Evolutionary conservation across 129 eudicot species (phyloP).

Genomic region (Artemisia tridentata): DNA sequence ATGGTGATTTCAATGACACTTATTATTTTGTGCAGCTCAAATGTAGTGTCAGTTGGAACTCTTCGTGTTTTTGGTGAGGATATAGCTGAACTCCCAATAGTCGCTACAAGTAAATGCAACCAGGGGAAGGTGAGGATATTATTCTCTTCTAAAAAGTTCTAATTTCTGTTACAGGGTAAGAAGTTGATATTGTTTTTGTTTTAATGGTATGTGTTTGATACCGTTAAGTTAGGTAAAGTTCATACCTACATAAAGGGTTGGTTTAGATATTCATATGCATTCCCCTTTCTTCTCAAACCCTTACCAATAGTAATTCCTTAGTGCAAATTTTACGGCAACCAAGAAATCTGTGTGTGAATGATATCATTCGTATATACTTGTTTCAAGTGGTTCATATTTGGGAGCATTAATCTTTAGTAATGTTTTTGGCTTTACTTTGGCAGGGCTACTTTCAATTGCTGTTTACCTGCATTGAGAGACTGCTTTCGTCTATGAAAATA

Average conservation of each 20-base stretch:
- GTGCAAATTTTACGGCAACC: not conserved
- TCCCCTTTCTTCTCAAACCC: no score
- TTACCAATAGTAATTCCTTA: no score
- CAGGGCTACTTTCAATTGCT: conserved; percentile 88
- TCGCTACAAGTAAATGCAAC: conserved; percentile 71
- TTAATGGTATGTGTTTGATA: not conserved
- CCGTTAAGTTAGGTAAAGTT: not conserved
- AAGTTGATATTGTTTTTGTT: not conserved
- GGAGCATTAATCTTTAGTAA: not conserved
- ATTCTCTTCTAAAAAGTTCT: no score
- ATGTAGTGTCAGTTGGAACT: conserved; percentile 80
- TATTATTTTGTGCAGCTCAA: conserved; percentile 52
- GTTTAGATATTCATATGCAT: no score
- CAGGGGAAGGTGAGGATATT: conserved; percentile 72
- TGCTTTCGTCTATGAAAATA: conserved; percentile 60
- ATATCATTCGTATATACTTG: no score
- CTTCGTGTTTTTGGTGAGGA: conserved; percentile 80
- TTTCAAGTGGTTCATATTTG: no score
- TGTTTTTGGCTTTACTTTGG: conserved; percentile 12
- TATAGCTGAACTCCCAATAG: conserved; percentile 90
- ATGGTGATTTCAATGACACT: not conserved
- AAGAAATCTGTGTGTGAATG: no score
- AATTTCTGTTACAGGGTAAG: no score
- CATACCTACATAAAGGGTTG: no score
- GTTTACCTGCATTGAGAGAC: conserved; percentile 80